Percentiles rank a stretch among this genome's conserved stretches.
Evolutionary conservation across 257 asterid genomes (phyloP).

Genomic region (Cordia subcordata): DNA sequence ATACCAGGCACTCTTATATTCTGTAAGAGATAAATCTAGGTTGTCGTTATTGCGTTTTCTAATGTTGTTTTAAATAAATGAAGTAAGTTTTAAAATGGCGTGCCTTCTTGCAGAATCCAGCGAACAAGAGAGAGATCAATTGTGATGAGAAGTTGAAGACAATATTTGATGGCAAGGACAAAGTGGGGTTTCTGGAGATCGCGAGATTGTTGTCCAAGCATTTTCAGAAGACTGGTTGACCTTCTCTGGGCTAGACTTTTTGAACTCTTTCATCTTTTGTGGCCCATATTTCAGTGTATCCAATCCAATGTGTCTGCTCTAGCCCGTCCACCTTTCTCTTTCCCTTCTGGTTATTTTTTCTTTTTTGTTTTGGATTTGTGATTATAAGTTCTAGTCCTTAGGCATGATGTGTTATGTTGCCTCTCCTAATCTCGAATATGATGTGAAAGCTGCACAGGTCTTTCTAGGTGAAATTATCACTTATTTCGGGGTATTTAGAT

Average conservation of each 20-base stretch:
- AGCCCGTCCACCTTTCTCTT: neutral
- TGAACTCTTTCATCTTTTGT: neutral
- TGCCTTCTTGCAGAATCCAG: conserved; percentile 41
- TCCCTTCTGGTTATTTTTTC: neutral
- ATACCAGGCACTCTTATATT: too few relatives aligned
- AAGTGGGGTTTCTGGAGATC: conserved; percentile 41
- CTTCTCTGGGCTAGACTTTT: conserved; percentile 6
- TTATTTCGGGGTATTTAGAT: neutral
- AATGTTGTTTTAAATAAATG: too few relatives aligned
- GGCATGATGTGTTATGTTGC: neutral
- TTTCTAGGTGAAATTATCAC: neutral
- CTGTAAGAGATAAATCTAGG: neutral
- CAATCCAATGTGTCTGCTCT: neutral
- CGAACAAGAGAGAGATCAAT: conserved; percentile 52
- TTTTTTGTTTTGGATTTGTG: neutral
- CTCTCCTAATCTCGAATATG: neutral
- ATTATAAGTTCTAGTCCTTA: neutral
- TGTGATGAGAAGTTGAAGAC: conserved; percentile 62
- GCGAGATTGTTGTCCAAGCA: conserved; percentile 48
- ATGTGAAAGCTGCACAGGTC: neutral
- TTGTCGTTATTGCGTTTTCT: neutral
- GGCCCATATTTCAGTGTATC: neutral
- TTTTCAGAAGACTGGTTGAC: conserved; percentile 39
- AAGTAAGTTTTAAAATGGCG: neutral
- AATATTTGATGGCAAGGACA: conserved; percentile 53